Base-by-base conservation (phyloP, 768 basidiomycete species). In the Leccinum subgranulosum region DNA sequence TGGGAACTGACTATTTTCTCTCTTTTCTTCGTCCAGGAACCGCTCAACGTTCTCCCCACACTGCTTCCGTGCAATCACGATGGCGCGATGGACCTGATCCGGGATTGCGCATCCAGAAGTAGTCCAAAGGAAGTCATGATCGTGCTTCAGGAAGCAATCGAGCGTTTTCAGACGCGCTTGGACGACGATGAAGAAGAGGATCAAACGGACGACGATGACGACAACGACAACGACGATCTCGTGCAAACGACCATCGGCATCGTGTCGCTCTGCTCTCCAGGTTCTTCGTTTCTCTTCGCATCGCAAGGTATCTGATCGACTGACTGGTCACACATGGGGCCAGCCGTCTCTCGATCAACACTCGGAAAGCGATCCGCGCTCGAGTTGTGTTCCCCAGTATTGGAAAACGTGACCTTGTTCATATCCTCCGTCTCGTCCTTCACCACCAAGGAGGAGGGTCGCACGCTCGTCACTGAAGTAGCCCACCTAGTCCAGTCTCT, bases 111-210 rank as follows among this genome's bases (percentile, higher is more conserved):
- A 3, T 49, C 59, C 39, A 51, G 66, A 3, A 63, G 61, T 14
- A 80, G 69, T 52, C 71, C 75, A 0, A 81, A 80, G 57, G 79
- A 81, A 61, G 59, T 75, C 23, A 51, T 78, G 41, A 74, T 81
- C 50, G 75, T 75, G 2, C 48, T 73, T 17, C 76, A 79, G 51
- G 80, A 78, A 60, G 62, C 60, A 6, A 54, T 75, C 29, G 80
- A 78, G 58, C 56, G 54, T 27, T 48, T 80, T 21, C 60, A 65
- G 25, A 53, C 49, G 4, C 43, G 15, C 53, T 25, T 57, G 39
- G 53, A 64, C 53, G 52, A 54, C 23, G 62, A 63, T 12, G 65
- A 51, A 11, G 47, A 34, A 1, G 56, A 48, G 9, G 56, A 48
- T 17, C 46, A 4, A 43, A 11, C 19, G 19, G 41, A 43, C n/a